Evolutionary conservation across 1,139 yeast species (phyloP), one percentile per base, ranked within the genome.

Genomic region (Debaryomyces nepalensis): DNA sequence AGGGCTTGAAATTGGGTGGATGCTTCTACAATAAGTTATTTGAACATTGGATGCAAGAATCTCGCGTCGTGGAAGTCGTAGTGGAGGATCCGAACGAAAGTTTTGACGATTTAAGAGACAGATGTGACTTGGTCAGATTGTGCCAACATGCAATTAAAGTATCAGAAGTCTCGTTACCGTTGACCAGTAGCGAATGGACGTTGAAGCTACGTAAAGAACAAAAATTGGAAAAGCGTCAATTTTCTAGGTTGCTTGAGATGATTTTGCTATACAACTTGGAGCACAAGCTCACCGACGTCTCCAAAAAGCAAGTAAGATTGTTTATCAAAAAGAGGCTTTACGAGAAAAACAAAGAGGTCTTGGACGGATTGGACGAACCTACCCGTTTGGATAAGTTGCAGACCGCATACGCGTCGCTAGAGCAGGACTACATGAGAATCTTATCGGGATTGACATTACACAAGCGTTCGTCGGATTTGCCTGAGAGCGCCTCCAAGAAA

Each of bases 41-140:
- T 43, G 65, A 72, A 1, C 48, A 61, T 31, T 89, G 96, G 87
- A 53, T 71, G 5, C 51, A 57, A 0, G 85, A 87, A 48, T 55
- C 62, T 0, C 49, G 59, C 3, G 79, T 90, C n/a, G 65, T 70
- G 29, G 96, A 91, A 55, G 75, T 93, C 31, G 90, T 93, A 0
- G 91, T 95, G 7, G 99, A 93, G 60, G 99, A 95, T 59, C 99
- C 99, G 2, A 88, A 87, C 57, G 97, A 91, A 60, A 81, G 82
- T 33, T 93, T 93, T 64, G 99, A 93, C 58, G 96, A 88, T 58
- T 68, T 95, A 54, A 75, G 99, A 48, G 98, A 93, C 61, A 70
- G 93, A 24, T 77, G 84, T 46, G 99, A 93, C 58, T 70, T 93
- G 51, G 64, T 69, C 35, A 66, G 87, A 49, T 64, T 90, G 37